Conservation (phyloP, 495 filamentous ascomycete genomes). For the Podospora pseudopauciseta region DNA sequence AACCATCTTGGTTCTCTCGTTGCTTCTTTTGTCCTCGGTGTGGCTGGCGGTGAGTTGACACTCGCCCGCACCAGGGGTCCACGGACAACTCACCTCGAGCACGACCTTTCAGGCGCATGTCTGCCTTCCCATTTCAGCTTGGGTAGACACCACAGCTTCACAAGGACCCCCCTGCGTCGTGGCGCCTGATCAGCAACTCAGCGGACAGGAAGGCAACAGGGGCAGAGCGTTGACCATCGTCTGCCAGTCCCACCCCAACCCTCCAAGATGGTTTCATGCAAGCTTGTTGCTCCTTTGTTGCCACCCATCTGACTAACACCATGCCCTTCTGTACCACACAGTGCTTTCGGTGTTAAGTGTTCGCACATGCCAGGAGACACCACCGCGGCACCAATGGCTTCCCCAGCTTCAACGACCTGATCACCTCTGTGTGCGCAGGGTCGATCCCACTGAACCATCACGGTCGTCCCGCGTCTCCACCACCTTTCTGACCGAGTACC, state of each 20-base stretch:
- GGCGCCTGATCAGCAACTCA: neutral
- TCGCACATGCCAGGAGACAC: neutral
- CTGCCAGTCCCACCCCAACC: neutral
- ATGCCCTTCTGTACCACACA: neutral
- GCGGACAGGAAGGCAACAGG: neutral
- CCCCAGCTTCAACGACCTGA: neutral
- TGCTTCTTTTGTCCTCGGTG: neutral
- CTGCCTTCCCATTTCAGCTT: neutral
- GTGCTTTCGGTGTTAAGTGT: neutral
- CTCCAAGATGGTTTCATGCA: neutral
- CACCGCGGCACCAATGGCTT: neutral
- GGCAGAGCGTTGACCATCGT: neutral
- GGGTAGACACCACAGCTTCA: neutral
- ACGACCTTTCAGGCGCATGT: neutral
- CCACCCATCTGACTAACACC: neutral
- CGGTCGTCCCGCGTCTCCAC: neutral
- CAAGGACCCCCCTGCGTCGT: neutral
- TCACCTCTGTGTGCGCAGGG: neutral
- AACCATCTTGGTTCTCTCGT: neutral
- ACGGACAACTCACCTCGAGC: neutral
- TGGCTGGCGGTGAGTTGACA: neutral
- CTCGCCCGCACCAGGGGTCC: neutral
- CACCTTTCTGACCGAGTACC: neutral
- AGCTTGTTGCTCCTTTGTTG: neutral
- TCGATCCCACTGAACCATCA: neutral